Conservation (phyloP, 768 basidiomycete genomes). For the Suillus bovinus region DNA sequence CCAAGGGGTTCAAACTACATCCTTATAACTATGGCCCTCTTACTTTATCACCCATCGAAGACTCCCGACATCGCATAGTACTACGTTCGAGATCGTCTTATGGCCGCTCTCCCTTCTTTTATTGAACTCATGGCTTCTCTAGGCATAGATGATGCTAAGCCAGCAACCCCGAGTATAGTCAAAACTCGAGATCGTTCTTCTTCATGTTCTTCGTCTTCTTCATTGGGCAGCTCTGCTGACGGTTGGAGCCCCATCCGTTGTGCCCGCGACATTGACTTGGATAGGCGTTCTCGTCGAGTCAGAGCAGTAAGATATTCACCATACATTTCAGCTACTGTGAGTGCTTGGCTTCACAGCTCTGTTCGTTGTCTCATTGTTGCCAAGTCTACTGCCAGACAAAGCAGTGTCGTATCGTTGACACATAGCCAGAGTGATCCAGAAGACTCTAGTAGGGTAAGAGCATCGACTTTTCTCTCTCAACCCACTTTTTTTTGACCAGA, state of each 20-base stretch:
- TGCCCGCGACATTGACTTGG: slow-evolving; percentile 31
- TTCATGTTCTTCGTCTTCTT: slow-evolving; percentile 48
- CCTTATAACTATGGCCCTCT: slow-evolving; percentile 28
- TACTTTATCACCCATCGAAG: slow-evolving; percentile 16
- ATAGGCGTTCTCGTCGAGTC: slow-evolving; percentile 31
- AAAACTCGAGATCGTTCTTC: slow-evolving; percentile 36
- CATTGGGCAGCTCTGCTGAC: slow-evolving; percentile 39
- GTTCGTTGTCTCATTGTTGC: not conserved
- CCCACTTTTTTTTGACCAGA: slow-evolving; percentile 28
- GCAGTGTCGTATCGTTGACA: slow-evolving; percentile 44
- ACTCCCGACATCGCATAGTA: slow-evolving; percentile 17
- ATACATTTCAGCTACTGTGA: slow-evolving; percentile 29
- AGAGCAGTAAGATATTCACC: slow-evolving; percentile 32
- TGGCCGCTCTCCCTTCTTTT: slow-evolving; percentile 82
- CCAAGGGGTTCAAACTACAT: slow-evolving; percentile 27
- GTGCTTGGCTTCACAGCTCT: slow-evolving; percentile 5
- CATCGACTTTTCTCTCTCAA: slow-evolving; percentile 25
- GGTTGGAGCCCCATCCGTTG: slow-evolving; percentile 31
- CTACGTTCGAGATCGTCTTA: slow-evolving; percentile 38
- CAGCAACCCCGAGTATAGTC: slow-evolving; percentile 29
- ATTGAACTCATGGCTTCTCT: slow-evolving; percentile 85
- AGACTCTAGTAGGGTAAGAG: slow-evolving; percentile 31
- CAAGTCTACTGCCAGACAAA: slow-evolving; percentile 41
- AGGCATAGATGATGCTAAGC: slow-evolving; percentile 55
- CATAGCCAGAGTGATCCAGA: slow-evolving; percentile 27